Conservation (phyloP, 257 asterid genomes). For the Forsythia suspensa region DNA sequence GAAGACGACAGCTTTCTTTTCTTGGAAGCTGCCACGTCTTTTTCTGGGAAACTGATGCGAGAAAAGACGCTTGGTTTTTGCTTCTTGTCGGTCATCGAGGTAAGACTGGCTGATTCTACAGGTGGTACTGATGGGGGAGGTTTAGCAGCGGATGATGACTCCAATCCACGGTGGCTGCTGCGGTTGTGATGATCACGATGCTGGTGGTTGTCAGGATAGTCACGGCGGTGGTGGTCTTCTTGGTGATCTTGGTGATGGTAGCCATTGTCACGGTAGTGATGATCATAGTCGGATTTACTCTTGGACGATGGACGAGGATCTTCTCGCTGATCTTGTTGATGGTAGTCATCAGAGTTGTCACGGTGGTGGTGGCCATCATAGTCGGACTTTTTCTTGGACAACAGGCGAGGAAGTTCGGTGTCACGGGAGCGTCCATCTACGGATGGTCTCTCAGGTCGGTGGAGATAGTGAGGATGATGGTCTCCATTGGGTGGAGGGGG, state of each 20-base stretch:
- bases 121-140: constrained; percentile 23
- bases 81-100: constrained; percentile 44
- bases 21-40: constrained; percentile 57
- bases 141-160: neutral
- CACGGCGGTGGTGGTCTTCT: constrained; percentile 25
- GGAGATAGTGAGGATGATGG: constrained; percentile 32
- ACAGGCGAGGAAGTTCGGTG: constrained; percentile 65
- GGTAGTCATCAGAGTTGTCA: neutral
- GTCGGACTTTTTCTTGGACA: constrained; percentile 51
- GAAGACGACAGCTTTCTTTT: constrained; percentile 51
- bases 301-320: neutral
- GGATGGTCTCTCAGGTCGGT: constrained; percentile 45
- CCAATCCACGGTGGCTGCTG: neutral
- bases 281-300: constrained; percentile 10
- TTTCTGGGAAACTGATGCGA: constrained; percentile 82
- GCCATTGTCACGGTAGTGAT: constrained; percentile 24
- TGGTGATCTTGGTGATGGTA: constrained; percentile 17
- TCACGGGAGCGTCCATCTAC: constrained; percentile 62
- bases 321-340: neutral
- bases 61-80: constrained; percentile 82
- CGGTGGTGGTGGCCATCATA: too few relatives aligned
- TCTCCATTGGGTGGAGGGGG: constrained; percentile 47
- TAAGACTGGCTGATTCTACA: constrained; percentile 10
- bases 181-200: constrained; percentile 10
- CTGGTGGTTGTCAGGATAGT: constrained; percentile 26